Base-by-base conservation (phyloP, 805 yeast genomes). In the Saturnispora dispora region DNA sequence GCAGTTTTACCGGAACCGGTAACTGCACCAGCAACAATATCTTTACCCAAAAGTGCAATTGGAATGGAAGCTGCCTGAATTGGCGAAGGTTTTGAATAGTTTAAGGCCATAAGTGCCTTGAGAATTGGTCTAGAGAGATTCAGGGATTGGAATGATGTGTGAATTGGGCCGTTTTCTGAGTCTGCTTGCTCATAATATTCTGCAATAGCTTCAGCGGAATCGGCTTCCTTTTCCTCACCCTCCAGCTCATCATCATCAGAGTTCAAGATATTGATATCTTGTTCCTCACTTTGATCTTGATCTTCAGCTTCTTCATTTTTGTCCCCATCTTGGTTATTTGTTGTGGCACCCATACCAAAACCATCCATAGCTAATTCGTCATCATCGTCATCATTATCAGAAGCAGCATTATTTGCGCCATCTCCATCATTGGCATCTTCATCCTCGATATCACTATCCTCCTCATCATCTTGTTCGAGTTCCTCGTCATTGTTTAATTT, bases 1-100 rank as follows among this genome's bases (percentile, higher is more conserved):
- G 97, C 99, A 23, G 99, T 93, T 67, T 93, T 93, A 78, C 99
- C 99, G 20, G 98, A 91, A 72, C 99, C 99, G 4, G 99, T 93
- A 23, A 88, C 96, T 35, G 99, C 99, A 74, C 98, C 98, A 17
- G 98, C 99, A 61, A 93, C 96, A 48, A 93, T 81, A 69, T 93
- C 99, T 64, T 88, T 91, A 61, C 99, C 99, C 55, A 87, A 66
- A 40, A 93, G 73, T 1, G 96, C 96, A 52, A 91, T 82, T 13
- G 99, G 99, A 55, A 93, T 90, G 8, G 95, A 81, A 0, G 96
- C 86, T 54, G 90, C 75, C 72, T 93, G 99, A 71, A 93, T 88
- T 13, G 96, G 96, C 0, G 97, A 85, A 7, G 99, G 99, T 47
- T 77, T 78, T n/a, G 81, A 64, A 65, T 90, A 93, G 6, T 95